Base-by-base conservation (phyloP, 345 rosid species). In the Turnera subulata region DNA sequence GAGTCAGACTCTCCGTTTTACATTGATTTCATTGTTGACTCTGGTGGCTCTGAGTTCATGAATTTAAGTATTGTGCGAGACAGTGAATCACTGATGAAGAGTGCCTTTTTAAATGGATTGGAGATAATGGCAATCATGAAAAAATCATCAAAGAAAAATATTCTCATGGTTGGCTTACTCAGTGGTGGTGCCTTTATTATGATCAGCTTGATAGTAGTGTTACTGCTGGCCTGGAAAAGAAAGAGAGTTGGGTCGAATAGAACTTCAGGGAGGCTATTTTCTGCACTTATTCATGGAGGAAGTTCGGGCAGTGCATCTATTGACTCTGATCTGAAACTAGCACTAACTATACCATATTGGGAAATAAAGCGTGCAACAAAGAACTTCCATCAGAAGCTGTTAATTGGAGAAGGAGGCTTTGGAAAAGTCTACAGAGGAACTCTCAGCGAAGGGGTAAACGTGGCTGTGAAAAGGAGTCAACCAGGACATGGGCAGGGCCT, bases 401-500 rank as follows among this genome's bases (percentile, higher is more conserved):
- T 55, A 53, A 70, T 80, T 48, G 84, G 84, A 12, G 64, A 54
- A 23, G 84, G 86, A 0, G 84, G 79, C 19, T 83, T 78, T 26
- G 86, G 84, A 19, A 64, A 43, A 7, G 78, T 80, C 42, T 80
- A 64, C 40, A 60, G 45, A 47, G 85, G 82, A 53, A 66, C 60
- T 19, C 65, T 83, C 19, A 59, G 64, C 55, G 56, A 59, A 17
- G 80, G 79, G 45, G 55, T 38, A 6, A 72, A 62, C 44, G 82
- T 83, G 11, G 85, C 86, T 1, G 82, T 78, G 29, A 83, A 80
- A 40, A 48, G 84, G 62, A 61, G 82, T 17, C 21, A 70, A 4
- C 79, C 73, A 1, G 80, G 79, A 17, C 73, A 76, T n/a, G 73
- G 76, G 19, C 82, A 83, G 54, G 86, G 82, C 39, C 50, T 76